Evolutionary conservation across 192 early-diverging fungal species (phyloP).

Genomic region (Entophlyctis helioformis): DNA sequence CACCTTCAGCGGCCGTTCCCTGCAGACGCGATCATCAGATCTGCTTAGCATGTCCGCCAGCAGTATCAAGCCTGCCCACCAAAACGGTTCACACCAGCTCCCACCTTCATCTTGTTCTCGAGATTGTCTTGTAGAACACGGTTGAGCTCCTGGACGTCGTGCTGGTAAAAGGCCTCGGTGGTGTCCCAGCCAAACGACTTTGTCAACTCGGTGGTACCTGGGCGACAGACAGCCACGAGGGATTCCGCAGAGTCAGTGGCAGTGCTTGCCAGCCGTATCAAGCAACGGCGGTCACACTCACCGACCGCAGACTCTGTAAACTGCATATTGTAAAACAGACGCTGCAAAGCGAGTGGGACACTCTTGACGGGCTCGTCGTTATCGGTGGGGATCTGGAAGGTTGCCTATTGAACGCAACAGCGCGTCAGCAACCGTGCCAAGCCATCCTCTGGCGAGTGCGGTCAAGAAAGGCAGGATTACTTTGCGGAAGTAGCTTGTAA

Average conservation of each 20-base stretch:
- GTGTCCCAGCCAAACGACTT: constrained; percentile 98
- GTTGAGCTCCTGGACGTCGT: constrained; percentile 99
- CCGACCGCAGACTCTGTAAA: constrained; percentile 56
- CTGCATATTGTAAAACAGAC: constrained; percentile 88
- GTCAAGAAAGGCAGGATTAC: background rate
- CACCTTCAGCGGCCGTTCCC: constrained; percentile 83
- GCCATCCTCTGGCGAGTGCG: background rate
- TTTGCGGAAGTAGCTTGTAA: constrained; percentile 86
- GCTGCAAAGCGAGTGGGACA: constrained; percentile 82
- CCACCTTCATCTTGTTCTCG: constrained; percentile 93
- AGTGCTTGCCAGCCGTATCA: too few relatives aligned
- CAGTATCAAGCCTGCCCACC: background rate
- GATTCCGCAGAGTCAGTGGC: too few relatives aligned
- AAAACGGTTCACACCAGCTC: background rate
- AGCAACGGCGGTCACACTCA: constrained; percentile 8
- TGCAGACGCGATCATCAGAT: constrained; percentile 10
- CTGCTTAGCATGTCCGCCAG: too few relatives aligned
- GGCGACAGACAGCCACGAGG: too few relatives aligned
- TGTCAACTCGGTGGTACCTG: constrained; percentile 83
- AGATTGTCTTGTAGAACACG: constrained; percentile 93
- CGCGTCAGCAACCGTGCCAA: background rate
- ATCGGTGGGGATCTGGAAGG: constrained; percentile 86
- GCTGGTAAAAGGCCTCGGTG: constrained; percentile 88
- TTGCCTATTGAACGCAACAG: constrained; percentile 27
- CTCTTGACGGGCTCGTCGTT: constrained; percentile 79